A percentile compares a stretch with the other conserved stretches of the same genome.
Evolutionary conservation across 306 rosid species (phyloP).

Genomic region (Spatholobus suberectus): DNA sequence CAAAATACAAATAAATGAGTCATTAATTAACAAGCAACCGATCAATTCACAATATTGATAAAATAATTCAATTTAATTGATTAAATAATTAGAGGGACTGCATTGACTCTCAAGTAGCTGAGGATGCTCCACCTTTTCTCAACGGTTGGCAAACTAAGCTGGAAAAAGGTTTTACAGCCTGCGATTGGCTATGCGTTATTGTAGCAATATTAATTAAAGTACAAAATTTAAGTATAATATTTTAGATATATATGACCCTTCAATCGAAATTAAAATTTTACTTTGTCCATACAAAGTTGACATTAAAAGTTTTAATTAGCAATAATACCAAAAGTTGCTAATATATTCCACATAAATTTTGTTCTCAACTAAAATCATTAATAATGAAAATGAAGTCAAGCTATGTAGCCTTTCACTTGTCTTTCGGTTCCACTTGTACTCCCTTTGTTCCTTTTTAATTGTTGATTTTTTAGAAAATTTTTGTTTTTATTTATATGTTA

Average conservation of each 20-base stretch:
- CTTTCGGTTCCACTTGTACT: conserved; percentile 13
- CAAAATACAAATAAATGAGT: conserved; percentile 25
- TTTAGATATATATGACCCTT: not conserved
- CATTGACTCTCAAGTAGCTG: conserved; percentile 45
- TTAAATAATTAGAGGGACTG: conserved; percentile 24
- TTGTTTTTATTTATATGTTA: too few relatives aligned
- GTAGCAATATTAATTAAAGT: not conserved
- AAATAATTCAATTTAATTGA: conserved; percentile 2
- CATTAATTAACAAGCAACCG: conserved; percentile 17
- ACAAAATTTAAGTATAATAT: not conserved
- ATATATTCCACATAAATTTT: not conserved
- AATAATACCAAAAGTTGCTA: not conserved
- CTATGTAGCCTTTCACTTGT: not conserved
- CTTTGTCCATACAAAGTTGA: not conserved
- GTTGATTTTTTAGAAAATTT: too few relatives aligned
- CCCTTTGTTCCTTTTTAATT: too few relatives aligned
- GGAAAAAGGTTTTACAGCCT: conserved; percentile 21
- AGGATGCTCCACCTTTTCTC: conserved; percentile 39
- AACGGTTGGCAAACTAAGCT: conserved; percentile 59
- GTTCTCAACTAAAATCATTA: not conserved
- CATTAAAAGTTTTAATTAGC: not conserved
- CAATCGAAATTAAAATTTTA: not conserved
- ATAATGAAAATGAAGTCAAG: not conserved
- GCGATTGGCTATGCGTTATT: not conserved
- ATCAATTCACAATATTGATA: conserved; percentile 5